Evolutionary conservation across 805 yeast species (phyloP), one percentile per base, ranked within the genome.

Genomic region (Kuraishia hungarica): DNA sequence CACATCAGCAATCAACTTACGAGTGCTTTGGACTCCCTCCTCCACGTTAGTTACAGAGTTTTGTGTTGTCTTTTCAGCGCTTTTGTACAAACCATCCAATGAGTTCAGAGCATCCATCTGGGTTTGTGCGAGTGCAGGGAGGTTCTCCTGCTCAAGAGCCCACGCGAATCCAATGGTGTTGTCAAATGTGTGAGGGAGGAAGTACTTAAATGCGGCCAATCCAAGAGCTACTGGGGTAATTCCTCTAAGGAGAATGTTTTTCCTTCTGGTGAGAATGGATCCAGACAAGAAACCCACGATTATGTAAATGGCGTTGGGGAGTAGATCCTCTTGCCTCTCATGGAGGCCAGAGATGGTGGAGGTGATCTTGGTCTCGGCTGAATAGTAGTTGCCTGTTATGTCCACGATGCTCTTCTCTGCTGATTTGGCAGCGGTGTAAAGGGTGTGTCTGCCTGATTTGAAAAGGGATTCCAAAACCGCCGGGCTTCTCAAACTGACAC

Each of bases 271-370:
- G 52, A 84, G 62, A 53, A 89, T 84, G 51, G 86, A 79, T 46
- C 96, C 96, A 7, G 89, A 72, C 54, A 90, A 74, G 1, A 82
- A 77, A 15, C 89, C 91, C 28, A 89, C 79, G 10, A 82, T 65
- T 47, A 90, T 75, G 66, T 88, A 90, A 29, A 88, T 68, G 2
- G 83, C 70, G 59, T 86, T 86, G 15, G 96, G 94, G 52, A 87
- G 74, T 53, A 89, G 69, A 52, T 82, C 87, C 71, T 90, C 96
- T 48, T 76, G 69, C 61, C 73, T 80, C 57, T 80, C 75, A 66
- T 85, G 90, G 60, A 90, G 75, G 17, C 75, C 75, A 26, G 91
- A 76, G 11, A 88, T 67, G 1, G 93, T 84, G 29, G 75, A 66
- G 8, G 88, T 78, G 53, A 87, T 82, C 55, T 77, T 72, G 63